These are phyloP conservation scores for Mortierella polycephala DNA, from an alignment of 371 early-diverging fungal genomes.

Conservation along the genomic window DNA sequence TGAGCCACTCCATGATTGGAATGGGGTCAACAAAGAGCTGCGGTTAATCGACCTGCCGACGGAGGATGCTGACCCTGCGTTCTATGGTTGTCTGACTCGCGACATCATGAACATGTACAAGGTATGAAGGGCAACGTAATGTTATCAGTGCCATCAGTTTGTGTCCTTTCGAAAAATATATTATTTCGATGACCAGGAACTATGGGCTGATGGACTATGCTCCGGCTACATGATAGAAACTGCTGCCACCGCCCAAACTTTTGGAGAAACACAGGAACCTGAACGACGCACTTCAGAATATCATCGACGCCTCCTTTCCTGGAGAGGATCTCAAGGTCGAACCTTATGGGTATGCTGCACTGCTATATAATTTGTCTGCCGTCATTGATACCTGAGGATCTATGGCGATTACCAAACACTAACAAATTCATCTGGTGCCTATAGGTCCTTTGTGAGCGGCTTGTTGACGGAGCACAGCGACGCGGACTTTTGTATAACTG, in stretches of 20 bases:
- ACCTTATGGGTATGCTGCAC: slow-evolving; percentile 23
- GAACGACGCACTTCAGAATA: background rate
- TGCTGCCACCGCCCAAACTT: slow-evolving; percentile 25
- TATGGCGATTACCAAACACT: background rate
- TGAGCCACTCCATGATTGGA: slow-evolving; percentile 23
- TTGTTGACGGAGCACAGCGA: slow-evolving; percentile 28
- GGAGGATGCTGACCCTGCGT: slow-evolving; percentile 21
- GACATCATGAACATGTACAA: slow-evolving; percentile 34
- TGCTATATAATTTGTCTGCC: background rate
- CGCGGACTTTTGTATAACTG: slow-evolving; percentile 48
- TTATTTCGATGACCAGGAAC: background rate
- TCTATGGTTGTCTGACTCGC: slow-evolving; percentile 34
- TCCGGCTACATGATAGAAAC: slow-evolving; percentile 4
- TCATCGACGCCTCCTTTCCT: slow-evolving; percentile 20
- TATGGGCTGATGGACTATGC: too few relatives aligned
- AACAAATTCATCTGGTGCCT: background rate
- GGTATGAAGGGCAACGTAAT: background rate
- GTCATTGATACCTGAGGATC: background rate
- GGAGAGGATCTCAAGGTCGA: slow-evolving; percentile 31
- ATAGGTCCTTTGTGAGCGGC: slow-evolving; percentile 43
- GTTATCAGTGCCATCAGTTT: background rate
- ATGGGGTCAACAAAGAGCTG: slow-evolving; percentile 22
- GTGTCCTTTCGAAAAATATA: background rate
- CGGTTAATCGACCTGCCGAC: slow-evolving; percentile 23
- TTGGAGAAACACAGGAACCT: slow-evolving; percentile 17